Evolutionary conservation across 257 asterid genomes (phyloP).

Genomic region (Primulina eburnea): DNA sequence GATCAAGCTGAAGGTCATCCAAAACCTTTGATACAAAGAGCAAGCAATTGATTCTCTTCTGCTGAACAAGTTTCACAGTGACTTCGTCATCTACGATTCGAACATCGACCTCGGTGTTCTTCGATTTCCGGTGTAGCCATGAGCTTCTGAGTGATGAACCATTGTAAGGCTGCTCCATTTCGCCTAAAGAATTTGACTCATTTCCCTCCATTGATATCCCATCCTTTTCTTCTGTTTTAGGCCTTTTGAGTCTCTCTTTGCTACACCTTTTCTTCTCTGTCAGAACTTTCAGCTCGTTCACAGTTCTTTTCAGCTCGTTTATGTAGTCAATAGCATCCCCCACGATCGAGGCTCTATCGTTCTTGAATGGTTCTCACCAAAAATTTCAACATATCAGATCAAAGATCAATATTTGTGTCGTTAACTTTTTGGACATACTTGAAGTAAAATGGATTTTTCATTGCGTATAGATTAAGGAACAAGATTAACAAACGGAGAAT

Average conservation of each 20-base stretch:
- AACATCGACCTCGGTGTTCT: slow-evolving; percentile 80
- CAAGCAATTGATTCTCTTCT: slow-evolving; percentile 77
- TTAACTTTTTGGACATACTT: neutral
- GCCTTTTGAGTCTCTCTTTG: slow-evolving; percentile 63
- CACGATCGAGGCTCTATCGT: slow-evolving; percentile 60
- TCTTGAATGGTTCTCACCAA: slow-evolving; percentile 28
- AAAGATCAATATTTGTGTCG: neutral
- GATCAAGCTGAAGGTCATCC: slow-evolving; percentile 82
- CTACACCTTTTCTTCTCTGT: slow-evolving; percentile 71
- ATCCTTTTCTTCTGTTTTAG: slow-evolving; percentile 38
- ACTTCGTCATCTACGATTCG: slow-evolving; percentile 78
- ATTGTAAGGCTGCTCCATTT: slow-evolving; percentile 44
- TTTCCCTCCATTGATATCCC: slow-evolving; percentile 27
- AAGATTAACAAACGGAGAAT: neutral
- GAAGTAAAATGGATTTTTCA: neutral
- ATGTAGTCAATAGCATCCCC: slow-evolving; percentile 58
- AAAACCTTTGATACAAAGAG: slow-evolving; percentile 68
- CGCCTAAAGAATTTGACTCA: slow-evolving; percentile 38
- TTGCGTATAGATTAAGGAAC: neutral
- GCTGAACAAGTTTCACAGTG: slow-evolving; percentile 83
- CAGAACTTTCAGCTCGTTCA: slow-evolving; percentile 45
- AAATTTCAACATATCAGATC: neutral
- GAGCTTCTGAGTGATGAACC: slow-evolving; percentile 66
- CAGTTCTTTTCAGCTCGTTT: slow-evolving; percentile 62
- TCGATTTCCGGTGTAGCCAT: slow-evolving; percentile 83